Percentiles rank a stretch among this genome's conserved stretches.
phyloP scores from a whole-genome alignment of 2,329 filamentous ascomycete species.

The Plectosphaerella sp. region DNA sequence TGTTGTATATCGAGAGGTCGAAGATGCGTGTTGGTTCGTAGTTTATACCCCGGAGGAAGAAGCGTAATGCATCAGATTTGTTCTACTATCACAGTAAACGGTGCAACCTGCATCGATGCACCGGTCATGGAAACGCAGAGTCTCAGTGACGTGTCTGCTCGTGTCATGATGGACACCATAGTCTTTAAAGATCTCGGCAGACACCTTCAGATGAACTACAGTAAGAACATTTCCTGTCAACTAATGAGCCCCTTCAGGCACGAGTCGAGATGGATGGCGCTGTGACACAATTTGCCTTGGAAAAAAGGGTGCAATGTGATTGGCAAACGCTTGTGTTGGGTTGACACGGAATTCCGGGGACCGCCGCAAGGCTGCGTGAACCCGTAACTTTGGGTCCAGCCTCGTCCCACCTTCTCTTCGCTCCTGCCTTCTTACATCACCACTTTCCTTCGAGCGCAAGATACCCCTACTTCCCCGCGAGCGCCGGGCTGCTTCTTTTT shows the following conservation, averaged over 20 bases:
- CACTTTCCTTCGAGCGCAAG: not conserved
- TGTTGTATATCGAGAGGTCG: not conserved
- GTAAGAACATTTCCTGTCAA: no score
- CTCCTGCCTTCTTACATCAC: not conserved
- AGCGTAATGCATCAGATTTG: not conserved
- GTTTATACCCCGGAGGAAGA: slow-evolving; percentile 3
- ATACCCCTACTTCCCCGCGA: not conserved
- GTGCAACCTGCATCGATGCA: no score
- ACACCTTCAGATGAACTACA: no score
- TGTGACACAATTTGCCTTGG: not conserved
- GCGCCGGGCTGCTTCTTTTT: no score
- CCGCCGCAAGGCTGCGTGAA: slow-evolving; percentile 1
- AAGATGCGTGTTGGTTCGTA: slow-evolving; percentile 1
- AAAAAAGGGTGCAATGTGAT: not conserved
- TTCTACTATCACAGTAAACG: no score
- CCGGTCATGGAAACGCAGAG: no score
- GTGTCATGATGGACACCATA: no score
- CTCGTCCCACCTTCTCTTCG: slow-evolving; percentile 1
- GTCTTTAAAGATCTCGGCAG: no score
- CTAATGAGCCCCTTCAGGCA: no score
- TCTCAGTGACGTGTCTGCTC: no score
- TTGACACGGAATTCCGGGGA: no score
- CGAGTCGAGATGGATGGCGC: no score
- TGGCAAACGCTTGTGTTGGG: not conserved
- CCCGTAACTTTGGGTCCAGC: not conserved